Evolutionary conservation across 768 basidiomycete species (phyloP), one percentile per base, ranked within the genome.

Genomic region (Coprinellus micaceus): DNA sequence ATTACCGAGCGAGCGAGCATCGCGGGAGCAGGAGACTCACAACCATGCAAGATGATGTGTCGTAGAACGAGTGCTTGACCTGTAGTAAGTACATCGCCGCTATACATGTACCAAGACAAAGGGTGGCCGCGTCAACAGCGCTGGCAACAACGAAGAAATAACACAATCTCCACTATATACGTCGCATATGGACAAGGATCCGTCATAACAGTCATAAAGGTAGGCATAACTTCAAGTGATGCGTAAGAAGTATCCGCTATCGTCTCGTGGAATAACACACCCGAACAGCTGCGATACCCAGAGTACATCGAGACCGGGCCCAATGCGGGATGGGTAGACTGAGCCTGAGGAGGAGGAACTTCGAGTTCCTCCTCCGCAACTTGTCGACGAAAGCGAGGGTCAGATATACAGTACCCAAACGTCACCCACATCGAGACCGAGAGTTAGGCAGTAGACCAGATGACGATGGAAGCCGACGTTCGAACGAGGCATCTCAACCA

Each of bases 111-210:
- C 19, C 33, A 51, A 51, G 24, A 29, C 26, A 36, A n/a, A 24
- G 45, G 24, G 7, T 5, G 47, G 49, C 49, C 49, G 49, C 33
- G 49, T 51, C 49, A 51, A 51, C 55, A 30, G 25, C 24, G 36
- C 25, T 40, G 51, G 44, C 55, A 57, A 57, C 56, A 57, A 44
- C 55, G 19, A 57, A 51, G 37, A 39, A 40, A 39, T 37, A 25
- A 41, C 40, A 57, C 26, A 44, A 52, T 57, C 51, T 57, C 56
- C 56, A 52, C 50, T 11, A 37, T 43, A 43, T n/a, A 54, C 22
- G 56, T 57, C 56, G 56, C 56, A 50, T 49, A 37, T 57, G 43
- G 30, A 51, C 56, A 52, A 52, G 56, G 44, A 39, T 50, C 48
- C 52, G 49, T 29, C 30, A 43, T 45, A 37, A 40, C 41, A 41